Percentiles rank a stretch among this genome's conserved stretches.
Evolutionary conservation across 164 flowering plant species (phyloP).

Genomic region (Aristolochia californica): DNA sequence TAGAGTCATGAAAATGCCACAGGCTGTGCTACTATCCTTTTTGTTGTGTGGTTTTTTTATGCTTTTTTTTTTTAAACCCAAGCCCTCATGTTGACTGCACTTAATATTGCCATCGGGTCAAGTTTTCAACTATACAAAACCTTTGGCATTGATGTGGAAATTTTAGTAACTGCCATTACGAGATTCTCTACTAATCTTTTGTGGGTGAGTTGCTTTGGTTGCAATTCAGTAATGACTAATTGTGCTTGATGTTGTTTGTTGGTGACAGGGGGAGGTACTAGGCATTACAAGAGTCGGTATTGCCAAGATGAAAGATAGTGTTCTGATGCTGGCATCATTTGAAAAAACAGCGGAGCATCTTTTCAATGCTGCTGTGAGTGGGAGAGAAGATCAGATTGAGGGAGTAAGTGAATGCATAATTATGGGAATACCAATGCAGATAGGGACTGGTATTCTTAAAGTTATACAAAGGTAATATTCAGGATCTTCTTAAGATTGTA

Average conservation of each 20-base stretch:
- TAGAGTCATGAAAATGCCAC: neutral
- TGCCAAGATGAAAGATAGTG: slow-evolving; percentile 57
- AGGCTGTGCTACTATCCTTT: neutral
- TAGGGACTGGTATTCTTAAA: slow-evolving; percentile 87
- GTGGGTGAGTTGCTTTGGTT: neutral
- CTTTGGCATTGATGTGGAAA: neutral
- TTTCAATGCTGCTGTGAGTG: slow-evolving; percentile 61
- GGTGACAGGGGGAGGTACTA: slow-evolving; percentile 59
- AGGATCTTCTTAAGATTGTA: neutral
- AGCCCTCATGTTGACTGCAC: too few relatives aligned
- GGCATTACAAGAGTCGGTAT: slow-evolving; percentile 47
- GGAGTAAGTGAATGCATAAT: slow-evolving; percentile 94
- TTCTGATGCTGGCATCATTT: slow-evolving; percentile 82
- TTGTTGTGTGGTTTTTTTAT: too few relatives aligned
- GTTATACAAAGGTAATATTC: slow-evolving; percentile 52
- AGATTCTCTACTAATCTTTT: too few relatives aligned
- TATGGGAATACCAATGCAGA: slow-evolving; percentile 85
- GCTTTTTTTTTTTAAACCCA: too few relatives aligned
- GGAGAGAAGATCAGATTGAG: slow-evolving; percentile 59
- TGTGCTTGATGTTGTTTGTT: neutral
- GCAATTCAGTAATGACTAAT: neutral
- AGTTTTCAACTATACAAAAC: neutral
- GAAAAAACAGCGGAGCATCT: slow-evolving; percentile 76
- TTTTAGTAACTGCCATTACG: neutral
- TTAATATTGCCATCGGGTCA: too few relatives aligned